These are phyloP conservation scores for Starmerella riodocensis DNA, from an alignment of 805 yeast species.

Conservation along the genomic window DNA sequence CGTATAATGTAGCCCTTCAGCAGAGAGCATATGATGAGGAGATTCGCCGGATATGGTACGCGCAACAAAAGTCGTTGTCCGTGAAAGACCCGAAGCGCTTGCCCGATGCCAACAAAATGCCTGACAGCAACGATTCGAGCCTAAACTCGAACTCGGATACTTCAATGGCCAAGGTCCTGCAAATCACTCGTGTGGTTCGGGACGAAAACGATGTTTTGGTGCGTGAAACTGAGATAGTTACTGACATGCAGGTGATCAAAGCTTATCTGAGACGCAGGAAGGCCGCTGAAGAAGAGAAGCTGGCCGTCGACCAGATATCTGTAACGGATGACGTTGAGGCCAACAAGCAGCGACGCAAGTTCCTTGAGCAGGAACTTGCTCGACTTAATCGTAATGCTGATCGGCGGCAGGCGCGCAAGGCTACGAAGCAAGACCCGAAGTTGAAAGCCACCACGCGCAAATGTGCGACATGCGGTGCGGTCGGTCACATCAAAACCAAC, in stretches of 20 bases:
- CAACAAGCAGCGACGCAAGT: constrained; percentile 60
- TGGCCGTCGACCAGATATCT: constrained; percentile 57
- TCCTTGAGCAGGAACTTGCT: constrained; percentile 71
- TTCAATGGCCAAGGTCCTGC: constrained; percentile 29
- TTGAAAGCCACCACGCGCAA: constrained; percentile 63
- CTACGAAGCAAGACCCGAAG: constrained; percentile 46
- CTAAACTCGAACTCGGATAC: constrained; percentile 17
- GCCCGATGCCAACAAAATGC: constrained; percentile 17
- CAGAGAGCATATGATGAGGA: constrained; percentile 89
- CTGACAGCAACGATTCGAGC: constrained; percentile 21
- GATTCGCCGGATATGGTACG: constrained; percentile 76
- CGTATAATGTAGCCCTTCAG: constrained; percentile 69
- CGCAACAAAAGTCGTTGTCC: constrained; percentile 53
- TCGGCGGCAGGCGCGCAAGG: constrained; percentile 45
- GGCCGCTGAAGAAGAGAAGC: constrained; percentile 47
- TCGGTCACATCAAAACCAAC: constrained; percentile 89
- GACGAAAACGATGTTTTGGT: constrained; percentile 81
- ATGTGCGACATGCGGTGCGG: constrained; percentile 90
- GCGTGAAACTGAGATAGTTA: constrained; percentile 60
- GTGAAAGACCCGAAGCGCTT: constrained; percentile 30
- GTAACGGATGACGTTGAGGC: constrained; percentile 76
- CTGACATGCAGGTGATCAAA: constrained; percentile 75
- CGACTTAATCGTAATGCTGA: constrained; percentile 66
- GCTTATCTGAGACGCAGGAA: constrained; percentile 68
- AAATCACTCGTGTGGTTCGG: constrained; percentile 63